Evolutionary conservation across 371 early-diverging fungal genomes (phyloP).

Genomic region (Mortierella sp.): DNA sequence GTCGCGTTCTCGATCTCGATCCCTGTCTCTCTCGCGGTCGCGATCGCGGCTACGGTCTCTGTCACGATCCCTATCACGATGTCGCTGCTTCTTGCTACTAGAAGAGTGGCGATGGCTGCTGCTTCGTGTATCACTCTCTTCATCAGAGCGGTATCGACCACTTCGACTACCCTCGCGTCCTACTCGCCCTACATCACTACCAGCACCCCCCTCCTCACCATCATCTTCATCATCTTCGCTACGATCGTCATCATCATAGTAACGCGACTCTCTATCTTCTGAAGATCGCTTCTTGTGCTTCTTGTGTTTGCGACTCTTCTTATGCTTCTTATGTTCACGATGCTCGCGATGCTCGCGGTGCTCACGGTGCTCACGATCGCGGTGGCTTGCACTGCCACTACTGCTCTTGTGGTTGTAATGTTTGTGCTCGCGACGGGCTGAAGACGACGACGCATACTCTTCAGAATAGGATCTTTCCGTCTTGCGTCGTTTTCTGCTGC

Average conservation of each 20-base stretch:
- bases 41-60: constrained; percentile 10
- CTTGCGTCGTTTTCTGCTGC: constrained; percentile 30
- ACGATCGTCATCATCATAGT: constrained; percentile 15
- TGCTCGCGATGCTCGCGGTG: constrained; percentile 31
- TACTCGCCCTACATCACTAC: constrained; percentile 14
- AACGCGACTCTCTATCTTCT: constrained; percentile 36
- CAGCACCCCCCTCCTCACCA: constrained; percentile 3
- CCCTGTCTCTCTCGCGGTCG: constrained; percentile 25
- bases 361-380: constrained; percentile 4
- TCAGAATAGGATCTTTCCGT: constrained; percentile 43
- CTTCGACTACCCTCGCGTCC: constrained; percentile 19
- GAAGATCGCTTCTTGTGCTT: constrained; percentile 57
- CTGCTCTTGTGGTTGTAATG: constrained; percentile 30
- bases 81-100: constrained; percentile 10
- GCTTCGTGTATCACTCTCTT: constrained; percentile 12
- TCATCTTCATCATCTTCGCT: constrained; percentile 18
- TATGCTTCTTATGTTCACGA: constrained; percentile 54
- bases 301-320: constrained; percentile 53
- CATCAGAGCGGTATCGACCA: constrained; percentile 14
- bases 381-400: constrained; percentile 3
- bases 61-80: constrained; percentile 29
- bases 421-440: constrained; percentile 33
- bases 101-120: constrained; percentile 15
- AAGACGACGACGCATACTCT: constrained; percentile 41
- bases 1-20: constrained; percentile 17